phyloP scores from a whole-genome alignment of 768 basidiomycete genomes.

The Zangia roseola region DNA sequence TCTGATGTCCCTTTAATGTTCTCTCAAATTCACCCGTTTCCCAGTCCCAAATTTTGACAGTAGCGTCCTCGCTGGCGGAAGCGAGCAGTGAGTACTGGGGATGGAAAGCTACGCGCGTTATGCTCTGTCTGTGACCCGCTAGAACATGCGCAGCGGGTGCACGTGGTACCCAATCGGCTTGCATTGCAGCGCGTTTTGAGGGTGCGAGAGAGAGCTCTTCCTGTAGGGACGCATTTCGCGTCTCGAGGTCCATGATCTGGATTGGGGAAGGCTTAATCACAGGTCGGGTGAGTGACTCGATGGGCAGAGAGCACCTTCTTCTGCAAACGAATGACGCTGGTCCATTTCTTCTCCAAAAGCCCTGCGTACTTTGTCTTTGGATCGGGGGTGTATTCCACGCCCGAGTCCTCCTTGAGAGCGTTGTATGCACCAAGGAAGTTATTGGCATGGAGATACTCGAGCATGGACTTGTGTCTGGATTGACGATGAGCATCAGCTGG shows the following conservation, averaged over 20 bases:
- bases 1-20: conserved; percentile 90
- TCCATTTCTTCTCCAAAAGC: conserved; percentile 97
- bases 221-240: conserved; percentile 73
- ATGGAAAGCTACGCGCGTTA: conserved; percentile 83
- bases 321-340: conserved; percentile 90
- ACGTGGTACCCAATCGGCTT: conserved; percentile 86
- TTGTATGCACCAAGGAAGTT: conserved; percentile 63
- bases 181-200: conserved; percentile 54
- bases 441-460: conserved; percentile 71
- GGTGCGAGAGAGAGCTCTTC: conserved; percentile 60
- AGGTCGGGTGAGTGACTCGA: conserved; percentile 3
- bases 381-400: conserved; percentile 72
- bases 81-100: conserved; percentile 81
- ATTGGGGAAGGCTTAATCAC: conserved; percentile 8
- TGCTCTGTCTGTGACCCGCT: conserved; percentile 70
- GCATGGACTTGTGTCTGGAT: conserved; percentile 73
- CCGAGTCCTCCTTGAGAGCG: conserved; percentile 53
- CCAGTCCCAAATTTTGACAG: conserved; percentile 96
- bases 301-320: conserved; percentile 65
- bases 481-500: conserved; percentile 13
- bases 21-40: conserved; percentile 92
- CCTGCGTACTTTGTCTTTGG: conserved; percentile 85
- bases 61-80: conserved; percentile 85
- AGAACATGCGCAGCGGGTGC: conserved; percentile 80
- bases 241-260: conserved; percentile 95